Percentiles rank a stretch among this genome's conserved stretches.
phyloP scores from a whole-genome alignment of 371 early-diverging fungal species.

The Syncephalastrum monosporum region DNA sequence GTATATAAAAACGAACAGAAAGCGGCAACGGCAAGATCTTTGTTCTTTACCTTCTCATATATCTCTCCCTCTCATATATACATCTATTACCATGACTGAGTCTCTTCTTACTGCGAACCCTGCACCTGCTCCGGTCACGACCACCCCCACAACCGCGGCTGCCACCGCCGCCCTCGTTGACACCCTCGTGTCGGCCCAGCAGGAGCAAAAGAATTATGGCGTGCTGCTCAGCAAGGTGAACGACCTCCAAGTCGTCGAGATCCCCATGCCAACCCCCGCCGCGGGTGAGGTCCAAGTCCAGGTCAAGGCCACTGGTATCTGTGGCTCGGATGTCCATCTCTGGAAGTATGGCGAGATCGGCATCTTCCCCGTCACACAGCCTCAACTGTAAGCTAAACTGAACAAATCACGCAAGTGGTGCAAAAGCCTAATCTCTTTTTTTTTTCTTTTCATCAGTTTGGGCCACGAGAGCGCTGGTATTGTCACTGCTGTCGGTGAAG shows the following conservation, averaged over 20 bases:
- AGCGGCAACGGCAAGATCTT: no score
- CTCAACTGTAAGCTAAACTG: conserved; percentile 21
- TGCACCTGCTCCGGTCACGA: no score
- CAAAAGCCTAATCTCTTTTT: background rate
- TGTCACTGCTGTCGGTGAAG: conserved; percentile 40
- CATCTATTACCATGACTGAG: no score
- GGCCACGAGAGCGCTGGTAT: conserved; percentile 52
- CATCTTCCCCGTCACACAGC: conserved; percentile 38
- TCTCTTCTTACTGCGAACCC: no score
- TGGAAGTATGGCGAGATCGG: conserved; percentile 49
- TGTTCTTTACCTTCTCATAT: no score
- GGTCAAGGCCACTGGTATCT: conserved; percentile 43
- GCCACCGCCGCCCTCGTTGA: no score
- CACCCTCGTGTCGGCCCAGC: background rate
- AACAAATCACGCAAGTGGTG: conserved; percentile 12
- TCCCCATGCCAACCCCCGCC: conserved; percentile 33
- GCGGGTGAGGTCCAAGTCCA: conserved; percentile 38
- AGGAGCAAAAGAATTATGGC: conserved; percentile 24
- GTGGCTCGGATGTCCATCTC: conserved; percentile 43
- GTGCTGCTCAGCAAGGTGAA: conserved; percentile 35
- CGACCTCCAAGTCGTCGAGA: conserved; percentile 37
- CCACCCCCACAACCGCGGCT: no score
- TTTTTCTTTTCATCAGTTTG: conserved; percentile 11
- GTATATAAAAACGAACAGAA: no score
- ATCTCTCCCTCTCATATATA: no score